These are phyloP conservation scores for Trametes sp. DNA, from an alignment of 1,284 basidiomycete species.

Conservation along the genomic window DNA sequence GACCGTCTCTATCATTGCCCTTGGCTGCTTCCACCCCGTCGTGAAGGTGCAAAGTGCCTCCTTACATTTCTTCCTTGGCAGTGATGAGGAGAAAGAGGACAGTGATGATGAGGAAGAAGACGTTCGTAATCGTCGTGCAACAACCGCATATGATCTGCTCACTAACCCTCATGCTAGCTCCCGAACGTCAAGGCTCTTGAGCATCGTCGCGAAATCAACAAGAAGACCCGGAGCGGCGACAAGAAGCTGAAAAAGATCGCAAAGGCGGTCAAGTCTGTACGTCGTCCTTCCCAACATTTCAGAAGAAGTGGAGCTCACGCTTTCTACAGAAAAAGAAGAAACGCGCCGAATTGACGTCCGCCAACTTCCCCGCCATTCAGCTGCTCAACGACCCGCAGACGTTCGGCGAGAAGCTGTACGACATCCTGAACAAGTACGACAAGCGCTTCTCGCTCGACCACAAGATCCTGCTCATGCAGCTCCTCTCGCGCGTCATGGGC, in stretches of 20 bases:
- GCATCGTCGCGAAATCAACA: slow-evolving; percentile 88
- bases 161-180: slow-evolving; percentile 48
- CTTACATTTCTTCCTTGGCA: slow-evolving; percentile 96
- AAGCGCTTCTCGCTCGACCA: slow-evolving; percentile 95
- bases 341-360: slow-evolving; percentile 51
- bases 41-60: slow-evolving; percentile 96
- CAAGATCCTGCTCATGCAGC: slow-evolving; percentile 97
- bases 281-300: too few relatives aligned
- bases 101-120: slow-evolving; percentile 79
- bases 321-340: slow-evolving; percentile 65
- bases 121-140: slow-evolving; percentile 43
- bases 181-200: slow-evolving; percentile 78
- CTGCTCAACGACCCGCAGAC: slow-evolving; percentile 96
- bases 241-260: slow-evolving; percentile 80
- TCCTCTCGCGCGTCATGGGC: slow-evolving; percentile 95
- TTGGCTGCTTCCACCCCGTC: slow-evolving; percentile 94
- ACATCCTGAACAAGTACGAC: slow-evolving; percentile 87
- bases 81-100: slow-evolving; percentile 71
- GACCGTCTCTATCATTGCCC: slow-evolving; percentile 90
- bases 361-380: slow-evolving; percentile 95
- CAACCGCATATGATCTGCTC: neutral
- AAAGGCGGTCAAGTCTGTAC: slow-evolving; percentile 65
- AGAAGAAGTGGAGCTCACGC: too few relatives aligned
- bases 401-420: slow-evolving; percentile 95
- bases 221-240: slow-evolving; percentile 84